These are phyloP conservation scores for Lagenaria siceraria DNA, from an alignment of 306 rosid species.

Conservation along the genomic window DNA sequence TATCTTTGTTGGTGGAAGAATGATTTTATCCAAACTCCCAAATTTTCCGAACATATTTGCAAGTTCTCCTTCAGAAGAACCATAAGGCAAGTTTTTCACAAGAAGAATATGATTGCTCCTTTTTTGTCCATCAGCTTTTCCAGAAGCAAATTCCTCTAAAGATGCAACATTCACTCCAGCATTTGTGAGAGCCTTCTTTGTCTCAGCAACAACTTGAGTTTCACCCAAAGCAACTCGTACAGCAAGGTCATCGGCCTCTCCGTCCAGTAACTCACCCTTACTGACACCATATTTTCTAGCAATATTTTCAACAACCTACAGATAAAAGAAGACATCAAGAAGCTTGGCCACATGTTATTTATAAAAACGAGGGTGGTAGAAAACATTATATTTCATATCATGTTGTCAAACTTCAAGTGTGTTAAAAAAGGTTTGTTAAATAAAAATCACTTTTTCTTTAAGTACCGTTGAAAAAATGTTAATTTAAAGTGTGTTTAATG, in stretches of 20 bases:
- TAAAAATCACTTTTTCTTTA: background rate
- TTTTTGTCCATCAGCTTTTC: constrained; percentile 52
- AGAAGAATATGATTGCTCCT: constrained; percentile 82
- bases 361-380: background rate
- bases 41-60: constrained; percentile 66
- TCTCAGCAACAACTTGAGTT: constrained; percentile 78
- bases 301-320: constrained; percentile 68
- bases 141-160: constrained; percentile 53
- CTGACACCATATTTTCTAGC: constrained; percentile 72
- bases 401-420: background rate
- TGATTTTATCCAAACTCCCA: constrained; percentile 79
- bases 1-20: constrained; percentile 78
- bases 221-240: constrained; percentile 80
- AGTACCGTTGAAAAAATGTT: background rate
- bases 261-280: constrained; percentile 70
- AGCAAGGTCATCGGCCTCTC: constrained; percentile 79
- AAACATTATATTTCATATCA: background rate
- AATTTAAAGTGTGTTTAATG: background rate
- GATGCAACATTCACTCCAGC: constrained; percentile 79
- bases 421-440: background rate
- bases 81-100: constrained; percentile 88
- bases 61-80: constrained; percentile 74
- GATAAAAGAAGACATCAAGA: constrained; percentile 3
- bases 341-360: background rate
- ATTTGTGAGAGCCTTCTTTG: constrained; percentile 63